Base-by-base conservation (phyloP, 768 basidiomycete species). In the Terana coerulea region DNA sequence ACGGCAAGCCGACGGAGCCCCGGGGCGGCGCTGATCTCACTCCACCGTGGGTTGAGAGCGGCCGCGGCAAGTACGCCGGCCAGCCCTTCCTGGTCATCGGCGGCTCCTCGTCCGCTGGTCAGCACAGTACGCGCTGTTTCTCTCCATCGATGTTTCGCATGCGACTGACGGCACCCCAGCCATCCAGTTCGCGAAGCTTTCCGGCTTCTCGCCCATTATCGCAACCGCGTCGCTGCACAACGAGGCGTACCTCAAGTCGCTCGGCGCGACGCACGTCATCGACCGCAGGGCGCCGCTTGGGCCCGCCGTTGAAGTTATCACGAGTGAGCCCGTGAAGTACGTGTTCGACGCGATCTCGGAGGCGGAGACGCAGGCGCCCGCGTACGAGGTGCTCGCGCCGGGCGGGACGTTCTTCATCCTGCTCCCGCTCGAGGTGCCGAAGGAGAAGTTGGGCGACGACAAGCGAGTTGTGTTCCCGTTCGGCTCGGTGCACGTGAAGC, bases 81-180 rank as follows among this genome's bases (percentile, higher is more conserved):
- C 64, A 70, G 44, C 64, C 73, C 9, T 49, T 62, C 5, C 19
- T 75, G 15, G 60, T 75, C 15, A 19, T 73, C 3, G 75, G 73
- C 29, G 74, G 74, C 11, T 59, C 70, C 6, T 51, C 61, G 10
- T 66, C 67, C 6, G 61, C 73, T 15, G 74, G 74, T 15, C 70
- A 75, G 56, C 67, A 56, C 17, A 69, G 72, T 73, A 35, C 5
- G 56, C 41, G 3, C 2, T n/a, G 17, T 34, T 7, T 58, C 3
- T 7, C 35, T 15, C 15, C 41, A 11, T 5, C 44, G 21, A 28
- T 40, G 14, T 25, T 17, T 8, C 3, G 25, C 42, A 12, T 31
- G 15, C 25, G 25, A 25, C 42, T 29, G 12, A n/a, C 6, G 5
- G 26, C n/a, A 28, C n/a, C 24, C 6, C 34, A 67, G 66, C 45